phyloP scores from a whole-genome alignment of 805 yeast species.

The Candida koratica region DNA sequence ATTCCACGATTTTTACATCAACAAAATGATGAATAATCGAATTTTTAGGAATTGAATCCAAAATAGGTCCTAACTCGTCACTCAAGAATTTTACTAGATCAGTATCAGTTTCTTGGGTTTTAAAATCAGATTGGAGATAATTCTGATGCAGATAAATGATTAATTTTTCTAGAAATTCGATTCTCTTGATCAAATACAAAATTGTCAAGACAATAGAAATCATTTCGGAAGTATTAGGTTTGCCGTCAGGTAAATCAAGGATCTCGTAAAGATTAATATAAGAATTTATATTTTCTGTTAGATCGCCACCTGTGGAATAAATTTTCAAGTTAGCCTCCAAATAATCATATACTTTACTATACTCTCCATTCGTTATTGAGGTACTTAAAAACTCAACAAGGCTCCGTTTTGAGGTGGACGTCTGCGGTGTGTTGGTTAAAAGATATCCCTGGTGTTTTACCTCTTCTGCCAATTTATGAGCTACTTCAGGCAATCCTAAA shows the following conservation, averaged over 20 bases:
- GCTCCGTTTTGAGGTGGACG: constrained; percentile 10
- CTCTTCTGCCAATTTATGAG: constrained; percentile 14
- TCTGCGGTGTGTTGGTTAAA: neutral
- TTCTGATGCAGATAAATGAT: constrained; percentile 10
- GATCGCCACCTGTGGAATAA: constrained; percentile 1
- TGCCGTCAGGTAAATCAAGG: constrained; percentile 4
- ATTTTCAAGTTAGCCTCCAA: constrained; percentile 10
- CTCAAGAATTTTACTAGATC: constrained; percentile 21
- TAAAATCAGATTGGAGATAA: neutral
- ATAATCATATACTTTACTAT: constrained; percentile 8
- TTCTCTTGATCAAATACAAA: constrained; percentile 25
- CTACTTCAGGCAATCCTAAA: constrained; percentile 12
- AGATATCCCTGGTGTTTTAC: constrained; percentile 12
- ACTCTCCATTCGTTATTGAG: constrained; percentile 10
- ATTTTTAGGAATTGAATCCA: constrained; percentile 19
- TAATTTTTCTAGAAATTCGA: constrained; percentile 20
- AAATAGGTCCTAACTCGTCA: constrained; percentile 24
- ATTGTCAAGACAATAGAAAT: constrained; percentile 4
- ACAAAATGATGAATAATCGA: constrained; percentile 12
- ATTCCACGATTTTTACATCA: constrained; percentile 13
- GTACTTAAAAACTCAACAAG: constrained; percentile 12
- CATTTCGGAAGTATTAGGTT: neutral
- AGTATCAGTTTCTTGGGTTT: constrained; percentile 9
- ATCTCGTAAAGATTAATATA: constrained; percentile 3
- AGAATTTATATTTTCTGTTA: constrained; percentile 7